A percentile compares a stretch with the other conserved stretches of the same genome.
phyloP scores from a whole-genome alignment of 176 grass and related monocot genomes.

The Ensete glaucum region DNA sequence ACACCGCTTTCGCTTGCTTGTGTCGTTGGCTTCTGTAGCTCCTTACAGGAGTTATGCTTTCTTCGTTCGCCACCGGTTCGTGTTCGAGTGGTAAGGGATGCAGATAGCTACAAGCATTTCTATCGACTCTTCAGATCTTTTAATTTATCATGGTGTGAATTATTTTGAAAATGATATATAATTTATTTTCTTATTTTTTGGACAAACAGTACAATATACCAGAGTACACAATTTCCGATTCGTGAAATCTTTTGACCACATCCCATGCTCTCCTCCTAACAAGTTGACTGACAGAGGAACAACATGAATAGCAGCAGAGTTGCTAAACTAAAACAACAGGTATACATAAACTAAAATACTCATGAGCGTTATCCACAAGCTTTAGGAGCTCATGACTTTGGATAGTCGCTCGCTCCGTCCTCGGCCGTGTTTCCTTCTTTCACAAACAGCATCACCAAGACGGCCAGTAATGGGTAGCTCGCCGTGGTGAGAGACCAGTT shows the following conservation, averaged over 20 bases:
- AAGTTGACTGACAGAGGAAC: no score
- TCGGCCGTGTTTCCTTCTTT: slow-evolving; percentile 42
- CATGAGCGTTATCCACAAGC: not conserved
- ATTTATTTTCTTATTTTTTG: not conserved
- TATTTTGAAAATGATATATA: not conserved
- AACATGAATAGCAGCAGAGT: not conserved
- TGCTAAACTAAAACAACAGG: not conserved
- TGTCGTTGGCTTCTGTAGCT: no score
- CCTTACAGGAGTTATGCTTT: no score
- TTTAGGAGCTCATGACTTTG: slow-evolving; percentile 9
- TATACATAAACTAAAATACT: not conserved
- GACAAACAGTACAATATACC: not conserved
- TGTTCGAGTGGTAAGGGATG: no score
- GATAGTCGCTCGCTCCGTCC: slow-evolving; percentile 13
- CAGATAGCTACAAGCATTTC: no score
- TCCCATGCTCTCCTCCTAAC: not conserved
- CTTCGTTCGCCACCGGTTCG: no score
- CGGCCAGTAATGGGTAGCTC: slow-evolving; percentile 60
- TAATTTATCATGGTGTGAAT: not conserved
- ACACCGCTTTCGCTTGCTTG: no score
- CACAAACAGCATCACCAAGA: slow-evolving; percentile 64
- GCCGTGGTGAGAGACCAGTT: slow-evolving; percentile 75
- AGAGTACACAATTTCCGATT: not conserved
- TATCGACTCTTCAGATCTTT: no score
- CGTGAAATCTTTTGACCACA: not conserved